Base-by-base conservation (phyloP, 805 yeast species). In the Nakazawaea ishiwadae region DNA sequence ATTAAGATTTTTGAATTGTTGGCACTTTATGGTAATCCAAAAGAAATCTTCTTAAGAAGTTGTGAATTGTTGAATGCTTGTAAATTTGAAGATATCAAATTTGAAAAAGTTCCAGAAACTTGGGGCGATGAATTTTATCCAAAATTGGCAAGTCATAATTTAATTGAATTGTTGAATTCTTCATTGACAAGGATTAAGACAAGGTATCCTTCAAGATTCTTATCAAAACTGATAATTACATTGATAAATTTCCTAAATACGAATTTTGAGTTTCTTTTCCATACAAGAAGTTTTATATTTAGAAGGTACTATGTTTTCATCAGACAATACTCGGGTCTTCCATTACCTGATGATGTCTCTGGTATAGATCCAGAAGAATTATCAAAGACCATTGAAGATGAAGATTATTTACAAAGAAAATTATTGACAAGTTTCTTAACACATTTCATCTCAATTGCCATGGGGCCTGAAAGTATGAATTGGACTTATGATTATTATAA, bases 171-270 rank as follows among this genome's bases (percentile, higher is more conserved):
- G 40, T 61, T 85, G 40, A 68, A 64, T 14, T 66, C 77, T 32
- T 74, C 80, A 31, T 56, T 85, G 51, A 75, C 72, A 48, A 65
- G 81, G 44, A 81, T 87, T 46, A 65, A 68, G 29, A 84, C 95
- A 0, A 56, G 77, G 15, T 79, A 81, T 53, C 96, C 97, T 6
- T 84, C 96, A 0, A 76, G 84, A 47, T 89, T 85, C 53, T 63
- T 90, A 35, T 71, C 83, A 1, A 82, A 86, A 74, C 77, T 81
- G 0, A 72, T 80, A 0, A 56, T 83, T 1, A 69, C 88, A 0
- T 57, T 81, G 28, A 60, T 82, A 39, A 77, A 77, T 37, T 70
- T 77, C 26, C 56, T 77, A 12, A 65, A 69, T 26, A 47, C 56
- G 7, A 77, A 78, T 47, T 54, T 62, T 5, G 61, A 60, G 46